phyloP scores from a whole-genome alignment of 2,329 filamentous ascomycete species.

The Clathrospora elynae region DNA sequence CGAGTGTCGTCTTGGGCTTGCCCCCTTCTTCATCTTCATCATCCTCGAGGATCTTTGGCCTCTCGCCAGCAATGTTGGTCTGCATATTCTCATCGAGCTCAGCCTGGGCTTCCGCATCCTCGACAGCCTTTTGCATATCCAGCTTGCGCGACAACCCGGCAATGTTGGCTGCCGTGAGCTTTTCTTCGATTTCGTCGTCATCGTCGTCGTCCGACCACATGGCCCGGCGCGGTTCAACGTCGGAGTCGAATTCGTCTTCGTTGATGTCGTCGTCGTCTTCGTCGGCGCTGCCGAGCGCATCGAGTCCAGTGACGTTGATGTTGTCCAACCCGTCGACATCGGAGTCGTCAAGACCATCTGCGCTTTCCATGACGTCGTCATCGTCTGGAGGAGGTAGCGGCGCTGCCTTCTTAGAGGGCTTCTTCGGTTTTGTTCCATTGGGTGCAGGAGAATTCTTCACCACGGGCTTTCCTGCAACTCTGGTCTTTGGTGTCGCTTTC shows the following conservation, averaged over 20 bases:
- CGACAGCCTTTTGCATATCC: slow-evolving; percentile 75
- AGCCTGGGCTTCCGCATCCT: slow-evolving; percentile 80
- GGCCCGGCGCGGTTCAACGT: slow-evolving; percentile 55
- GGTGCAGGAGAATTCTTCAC: slow-evolving; percentile 46
- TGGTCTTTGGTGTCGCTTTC: slow-evolving; percentile 24
- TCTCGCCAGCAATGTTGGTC: slow-evolving; percentile 81
- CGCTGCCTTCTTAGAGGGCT: slow-evolving; percentile 42
- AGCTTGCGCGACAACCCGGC: slow-evolving; percentile 86
- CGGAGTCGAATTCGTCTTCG: slow-evolving; percentile 48
- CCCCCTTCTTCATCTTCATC: slow-evolving; percentile 65
- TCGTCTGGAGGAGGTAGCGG: slow-evolving; percentile 40
- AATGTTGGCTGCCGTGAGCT: slow-evolving; percentile 93
- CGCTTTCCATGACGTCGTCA: slow-evolving; percentile 34
- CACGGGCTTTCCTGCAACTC: slow-evolving; percentile 12
- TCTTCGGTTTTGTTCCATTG: slow-evolving; percentile 42
- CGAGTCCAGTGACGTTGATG: slow-evolving; percentile 45
- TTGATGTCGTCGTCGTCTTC: slow-evolving; percentile 47
- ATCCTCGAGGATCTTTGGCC: slow-evolving; percentile 67
- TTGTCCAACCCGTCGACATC: slow-evolving; percentile 48
- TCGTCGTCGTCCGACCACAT: slow-evolving; percentile 98
- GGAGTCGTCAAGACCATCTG: slow-evolving; percentile 33
- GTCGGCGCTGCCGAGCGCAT: slow-evolving; percentile 49
- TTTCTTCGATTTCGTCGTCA: slow-evolving; percentile 86
- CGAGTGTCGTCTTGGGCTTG: slow-evolving; percentile 65
- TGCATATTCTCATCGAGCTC: slow-evolving; percentile 89